Conservation (phyloP, 371 early-diverging fungal species). For the Funneliformis caledonium region DNA sequence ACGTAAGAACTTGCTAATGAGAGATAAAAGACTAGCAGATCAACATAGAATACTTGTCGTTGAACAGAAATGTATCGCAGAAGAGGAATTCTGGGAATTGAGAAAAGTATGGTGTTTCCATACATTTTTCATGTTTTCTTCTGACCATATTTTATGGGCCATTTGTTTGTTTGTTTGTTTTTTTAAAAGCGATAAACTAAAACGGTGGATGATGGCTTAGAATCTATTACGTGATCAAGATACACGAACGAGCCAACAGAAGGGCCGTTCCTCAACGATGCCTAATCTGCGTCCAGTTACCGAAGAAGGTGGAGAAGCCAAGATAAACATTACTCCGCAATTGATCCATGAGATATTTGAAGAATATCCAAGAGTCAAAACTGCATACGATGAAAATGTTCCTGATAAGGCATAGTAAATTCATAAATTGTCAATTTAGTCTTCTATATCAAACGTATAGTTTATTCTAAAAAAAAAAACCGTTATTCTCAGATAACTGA, state of each 20-base stretch:
- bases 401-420: conserved; percentile 69
- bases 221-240: conserved; percentile 76
- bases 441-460: neutral
- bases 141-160: neutral
- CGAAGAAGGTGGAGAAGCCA: conserved; percentile 81
- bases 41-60: conserved; percentile 85
- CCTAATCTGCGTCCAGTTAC: conserved; percentile 79
- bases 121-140: conserved; percentile 41
- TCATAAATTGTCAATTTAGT: neutral
- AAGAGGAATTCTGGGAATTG: conserved; percentile 93
- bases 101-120: conserved; percentile 63
- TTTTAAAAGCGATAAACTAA: neutral
- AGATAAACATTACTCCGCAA: conserved; percentile 87
- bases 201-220: conserved; percentile 41
- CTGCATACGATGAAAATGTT: conserved; percentile 84
- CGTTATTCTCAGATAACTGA: conserved; percentile 61
- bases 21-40: conserved; percentile 69
- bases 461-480: neutral
- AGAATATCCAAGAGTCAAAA: conserved; percentile 87
- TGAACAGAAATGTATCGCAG: conserved; percentile 66
- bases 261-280: conserved; percentile 84
- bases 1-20: conserved; percentile 65
- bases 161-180: neutral
- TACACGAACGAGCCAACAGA: conserved; percentile 71
- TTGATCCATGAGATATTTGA: conserved; percentile 88